A percentile compares a stretch with the other conserved stretches of the same genome.
These are phyloP conservation scores for Lachnellula hyalina DNA, from an alignment of 2,329 filamentous ascomycete genomes.

Conservation along the genomic window DNA sequence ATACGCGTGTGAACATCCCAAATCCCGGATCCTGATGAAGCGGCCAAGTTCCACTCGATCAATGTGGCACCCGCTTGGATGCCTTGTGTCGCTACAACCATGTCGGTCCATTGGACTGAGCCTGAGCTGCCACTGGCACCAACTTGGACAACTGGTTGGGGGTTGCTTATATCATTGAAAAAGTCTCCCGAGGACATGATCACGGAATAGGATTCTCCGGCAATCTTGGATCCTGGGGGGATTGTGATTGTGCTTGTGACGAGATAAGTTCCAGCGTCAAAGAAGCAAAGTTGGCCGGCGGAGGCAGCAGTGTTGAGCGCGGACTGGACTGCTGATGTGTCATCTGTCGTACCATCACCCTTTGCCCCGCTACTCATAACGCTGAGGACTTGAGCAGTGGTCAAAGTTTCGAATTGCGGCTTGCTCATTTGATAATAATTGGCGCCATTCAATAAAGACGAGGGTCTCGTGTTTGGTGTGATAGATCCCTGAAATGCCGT, in stretches of 20 bases:
- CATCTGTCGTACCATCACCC: constrained; percentile 53
- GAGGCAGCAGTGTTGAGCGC: constrained; percentile 47
- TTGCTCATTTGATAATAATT: constrained; percentile 48
- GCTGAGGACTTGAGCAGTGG: constrained; percentile 37
- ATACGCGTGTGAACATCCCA: constrained; percentile 40
- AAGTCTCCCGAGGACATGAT: constrained; percentile 34
- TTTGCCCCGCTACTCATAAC: constrained; percentile 36
- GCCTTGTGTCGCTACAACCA: constrained; percentile 48
- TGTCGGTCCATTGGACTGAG: constrained; percentile 55
- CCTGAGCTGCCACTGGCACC: constrained; percentile 54
- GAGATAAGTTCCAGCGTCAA: constrained; percentile 52
- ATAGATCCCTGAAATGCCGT: constrained; percentile 37
- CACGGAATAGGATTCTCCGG: constrained; percentile 41
- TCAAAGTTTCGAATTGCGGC: constrained; percentile 45
- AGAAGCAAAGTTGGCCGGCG: constrained; percentile 47
- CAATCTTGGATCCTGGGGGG: constrained; percentile 37
- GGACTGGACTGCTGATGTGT: constrained; percentile 53
- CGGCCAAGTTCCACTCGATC: constrained; percentile 59
- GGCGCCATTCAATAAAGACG: constrained; percentile 39
- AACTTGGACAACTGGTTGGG: constrained; percentile 45
- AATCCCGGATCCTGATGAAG: constrained; percentile 48
- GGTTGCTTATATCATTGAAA: constrained; percentile 40
- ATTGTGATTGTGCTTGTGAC: constrained; percentile 44
- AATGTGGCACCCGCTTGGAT: constrained; percentile 53
- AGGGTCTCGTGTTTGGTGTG: constrained; percentile 37